A percentile compares a stretch with the other conserved stretches of the same genome.
These are phyloP conservation scores for Cardiospermum halicacabum DNA, from an alignment of 345 rosid species.

Conservation along the genomic window DNA sequence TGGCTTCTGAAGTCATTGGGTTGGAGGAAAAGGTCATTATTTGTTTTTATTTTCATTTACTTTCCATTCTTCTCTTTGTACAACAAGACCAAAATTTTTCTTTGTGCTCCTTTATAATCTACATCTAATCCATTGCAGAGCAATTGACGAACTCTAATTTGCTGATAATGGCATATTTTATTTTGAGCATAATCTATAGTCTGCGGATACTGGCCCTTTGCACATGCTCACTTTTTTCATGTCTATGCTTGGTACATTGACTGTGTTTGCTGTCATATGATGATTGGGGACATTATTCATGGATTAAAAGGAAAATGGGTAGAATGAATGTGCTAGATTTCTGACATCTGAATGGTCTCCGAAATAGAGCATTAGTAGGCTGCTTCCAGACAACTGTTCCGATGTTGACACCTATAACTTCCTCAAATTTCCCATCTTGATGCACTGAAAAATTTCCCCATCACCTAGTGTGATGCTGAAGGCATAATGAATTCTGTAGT, in stretches of 20 bases:
- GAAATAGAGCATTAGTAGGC: not conserved
- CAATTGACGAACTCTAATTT: not conserved
- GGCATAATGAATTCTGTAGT: not conserved
- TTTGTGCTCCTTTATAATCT: not conserved
- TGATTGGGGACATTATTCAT: not conserved
- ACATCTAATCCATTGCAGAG: not conserved
- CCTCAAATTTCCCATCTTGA: too few species aligned
- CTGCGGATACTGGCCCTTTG: not conserved
- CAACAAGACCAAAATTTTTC: not conserved
- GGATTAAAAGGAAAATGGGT: not conserved
- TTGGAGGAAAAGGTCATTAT: conserved; percentile 92
- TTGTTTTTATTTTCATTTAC: conserved; percentile 2
- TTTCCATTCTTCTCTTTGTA: not conserved
- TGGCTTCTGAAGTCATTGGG: conserved; percentile 95
- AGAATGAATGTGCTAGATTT: not conserved
- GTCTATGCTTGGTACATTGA: conserved; percentile 5
- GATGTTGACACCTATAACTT: too few species aligned
- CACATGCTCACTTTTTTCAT: conserved; percentile 18
- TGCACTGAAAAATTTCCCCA: too few species aligned
- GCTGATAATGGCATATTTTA: not conserved
- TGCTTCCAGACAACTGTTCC: not conserved
- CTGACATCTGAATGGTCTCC: not conserved
- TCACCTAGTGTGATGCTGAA: not conserved
- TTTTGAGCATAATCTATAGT: not conserved
- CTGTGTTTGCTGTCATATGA: not conserved